Base-by-base conservation (phyloP, 352 stramenopile genomes). In the Sclerospora graminicola region DNA sequence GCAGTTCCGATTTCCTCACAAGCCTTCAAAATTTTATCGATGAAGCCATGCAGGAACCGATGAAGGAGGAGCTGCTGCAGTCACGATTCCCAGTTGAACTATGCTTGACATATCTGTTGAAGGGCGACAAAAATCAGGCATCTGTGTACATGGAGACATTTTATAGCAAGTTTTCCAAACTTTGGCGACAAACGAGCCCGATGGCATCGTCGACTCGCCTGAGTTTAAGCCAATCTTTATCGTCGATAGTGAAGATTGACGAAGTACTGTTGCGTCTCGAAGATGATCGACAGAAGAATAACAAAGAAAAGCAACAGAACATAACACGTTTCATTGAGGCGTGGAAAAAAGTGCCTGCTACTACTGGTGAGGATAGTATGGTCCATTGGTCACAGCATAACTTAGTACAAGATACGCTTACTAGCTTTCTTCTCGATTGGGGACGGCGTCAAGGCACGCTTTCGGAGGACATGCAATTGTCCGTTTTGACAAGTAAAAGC, bases 181-280 rank as follows among this genome's bases (percentile, higher is more conserved):
- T 63, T n/a, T 91, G 79, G 79, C 74, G 49, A 43, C 66, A 59
- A 7, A 84, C 66, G 0, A 86, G 62, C 23, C 33, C 40, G 1
- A 64, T 78, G 27, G 60, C 71, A 8, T 51, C 44, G 19, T 49
- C 67, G 3, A 73, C 61, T 10, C 73, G 76, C 5, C 42, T 84
- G 14, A 52, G 82, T 27, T 57, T 86, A 13, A 59, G 86, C 40
- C 73, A 89, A 41, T 68, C 71, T 9, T 41, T 89, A 23, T 78
- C 72, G 1, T 84, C 69, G 13, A 60, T 66, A 18, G 73, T 86
- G 15, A 45, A 89, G 24, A 58, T 89, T 41, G 73, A 84, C 14
- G 66, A 86, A 37, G 20, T 70, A 1, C 30, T 89, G 16, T 24
- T 40, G 10, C 20, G 60, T 1, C 47, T 60, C 7, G 38, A 27